Evolutionary conservation across 257 asterid genomes (phyloP).

Genomic region (Salvia splendens): DNA sequence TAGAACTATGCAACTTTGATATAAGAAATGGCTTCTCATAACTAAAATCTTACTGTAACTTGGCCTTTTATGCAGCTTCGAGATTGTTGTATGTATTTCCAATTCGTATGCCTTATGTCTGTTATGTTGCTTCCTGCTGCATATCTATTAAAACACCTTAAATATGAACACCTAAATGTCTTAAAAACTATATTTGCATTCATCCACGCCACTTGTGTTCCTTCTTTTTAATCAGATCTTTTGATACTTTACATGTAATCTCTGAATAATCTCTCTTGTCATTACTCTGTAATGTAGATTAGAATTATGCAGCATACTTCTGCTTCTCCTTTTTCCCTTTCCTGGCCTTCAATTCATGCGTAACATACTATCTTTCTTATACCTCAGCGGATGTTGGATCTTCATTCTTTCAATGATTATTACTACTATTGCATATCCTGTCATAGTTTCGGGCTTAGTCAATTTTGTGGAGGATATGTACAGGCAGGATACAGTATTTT

Average conservation of each 20-base stretch:
- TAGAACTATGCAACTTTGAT: not conserved
- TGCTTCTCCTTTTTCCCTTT: not conserved
- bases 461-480: conserved; percentile 4
- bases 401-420: not conserved
- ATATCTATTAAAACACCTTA: not conserved
- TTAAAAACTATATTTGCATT: not conserved
- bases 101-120: not conserved
- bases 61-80: not conserved
- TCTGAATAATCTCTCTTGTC: not conserved
- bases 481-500: not conserved
- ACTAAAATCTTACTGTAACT: not conserved
- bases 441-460: not conserved
- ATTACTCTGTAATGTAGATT: conserved; percentile 9
- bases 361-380: not conserved
- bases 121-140: not conserved
- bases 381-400: not conserved
- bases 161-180: not conserved
- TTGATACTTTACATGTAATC: not conserved
- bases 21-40: not conserved
- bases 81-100: not conserved
- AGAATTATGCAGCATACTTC: not conserved
- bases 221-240: not conserved
- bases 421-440: not conserved
- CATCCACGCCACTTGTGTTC: not conserved
- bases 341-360: not conserved